phyloP scores from a whole-genome alignment of 352 stramenopile species.

The Pythium utonaiense region DNA sequence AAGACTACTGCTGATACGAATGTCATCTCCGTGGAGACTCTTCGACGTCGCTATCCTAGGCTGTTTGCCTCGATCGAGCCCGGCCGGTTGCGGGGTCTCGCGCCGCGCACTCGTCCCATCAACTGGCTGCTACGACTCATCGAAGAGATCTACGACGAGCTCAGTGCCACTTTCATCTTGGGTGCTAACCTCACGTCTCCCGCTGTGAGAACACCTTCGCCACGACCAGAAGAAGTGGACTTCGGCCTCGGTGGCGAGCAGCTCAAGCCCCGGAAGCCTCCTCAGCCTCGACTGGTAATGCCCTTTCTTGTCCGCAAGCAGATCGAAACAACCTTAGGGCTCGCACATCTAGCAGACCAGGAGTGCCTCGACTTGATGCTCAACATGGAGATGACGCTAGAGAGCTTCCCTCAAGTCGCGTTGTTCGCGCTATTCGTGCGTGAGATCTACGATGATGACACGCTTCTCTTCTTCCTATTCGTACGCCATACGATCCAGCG shows the following conservation, averaged over 20 bases:
- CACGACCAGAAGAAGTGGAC: constrained; percentile 2
- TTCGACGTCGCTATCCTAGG: constrained; percentile 48
- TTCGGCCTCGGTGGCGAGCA: neutral
- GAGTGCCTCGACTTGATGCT: constrained; percentile 70
- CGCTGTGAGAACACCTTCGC: neutral
- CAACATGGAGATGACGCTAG: constrained; percentile 49
- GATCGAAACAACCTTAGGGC: constrained; percentile 46
- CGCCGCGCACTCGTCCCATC: constrained; percentile 41
- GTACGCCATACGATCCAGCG: constrained; percentile 41
- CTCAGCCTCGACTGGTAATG: constrained; percentile 36
- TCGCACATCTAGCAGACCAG: constrained; percentile 57
- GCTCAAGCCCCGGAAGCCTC: constrained; percentile 1
- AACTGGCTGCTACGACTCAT: constrained; percentile 63
- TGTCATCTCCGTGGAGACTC: constrained; percentile 13
- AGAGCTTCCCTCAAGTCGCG: constrained; percentile 42
- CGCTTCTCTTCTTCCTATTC: constrained; percentile 59
- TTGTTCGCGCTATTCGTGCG: constrained; percentile 65
- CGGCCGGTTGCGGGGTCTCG: neutral
- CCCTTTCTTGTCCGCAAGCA: constrained; percentile 53
- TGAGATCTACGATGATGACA: constrained; percentile 65
- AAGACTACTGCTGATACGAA: constrained; percentile 20
- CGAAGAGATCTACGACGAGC: constrained; percentile 62
- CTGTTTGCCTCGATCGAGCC: constrained; percentile 40
- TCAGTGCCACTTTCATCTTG: constrained; percentile 26
- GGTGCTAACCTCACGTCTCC: neutral